Percentiles rank a stretch among this genome's conserved stretches.
These are phyloP conservation scores for Chlorella sorokiniana DNA, from an alignment of 139 green algal species.

Conservation along the genomic window DNA sequence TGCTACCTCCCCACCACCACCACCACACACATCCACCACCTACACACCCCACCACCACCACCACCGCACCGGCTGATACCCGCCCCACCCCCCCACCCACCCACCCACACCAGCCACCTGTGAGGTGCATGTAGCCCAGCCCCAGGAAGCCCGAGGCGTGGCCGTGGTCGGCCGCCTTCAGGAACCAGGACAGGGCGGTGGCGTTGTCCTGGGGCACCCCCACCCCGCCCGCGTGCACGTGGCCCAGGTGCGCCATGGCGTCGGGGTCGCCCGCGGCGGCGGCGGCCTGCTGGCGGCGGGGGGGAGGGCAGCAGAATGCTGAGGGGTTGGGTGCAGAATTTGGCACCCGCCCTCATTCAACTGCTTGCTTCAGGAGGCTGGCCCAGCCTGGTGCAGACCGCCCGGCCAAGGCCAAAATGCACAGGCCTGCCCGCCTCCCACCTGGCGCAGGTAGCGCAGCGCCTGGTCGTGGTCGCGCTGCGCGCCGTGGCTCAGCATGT, in stretches of 20 bases:
- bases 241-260: constrained; percentile 85
- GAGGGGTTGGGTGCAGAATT: not conserved
- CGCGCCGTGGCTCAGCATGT: constrained; percentile 81
- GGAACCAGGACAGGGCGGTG: constrained; percentile 54
- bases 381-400: not conserved
- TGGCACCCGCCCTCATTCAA: too few species aligned
- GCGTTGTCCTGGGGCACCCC: constrained; percentile 61
- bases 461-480: constrained; percentile 59
- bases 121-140: constrained; percentile 90
- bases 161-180: constrained; percentile 36
- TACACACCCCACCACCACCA: not conserved
- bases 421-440: not conserved
- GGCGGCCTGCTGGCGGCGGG: constrained; percentile 56
- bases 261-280: constrained; percentile 73
- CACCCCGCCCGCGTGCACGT: constrained; percentile 86
- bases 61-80: not conserved
- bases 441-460: constrained; percentile 63
- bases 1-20: too few species aligned
- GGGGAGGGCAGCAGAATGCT: not conserved
- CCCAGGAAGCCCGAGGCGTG: constrained; percentile 77
- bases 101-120: not conserved
- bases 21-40: not conserved
- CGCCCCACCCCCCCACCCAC: not conserved
- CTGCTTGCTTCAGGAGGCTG: too few species aligned
- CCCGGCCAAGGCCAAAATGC: not conserved